Evolutionary conservation across 345 rosid species (phyloP).

Genomic region (Camelina sativa): DNA sequence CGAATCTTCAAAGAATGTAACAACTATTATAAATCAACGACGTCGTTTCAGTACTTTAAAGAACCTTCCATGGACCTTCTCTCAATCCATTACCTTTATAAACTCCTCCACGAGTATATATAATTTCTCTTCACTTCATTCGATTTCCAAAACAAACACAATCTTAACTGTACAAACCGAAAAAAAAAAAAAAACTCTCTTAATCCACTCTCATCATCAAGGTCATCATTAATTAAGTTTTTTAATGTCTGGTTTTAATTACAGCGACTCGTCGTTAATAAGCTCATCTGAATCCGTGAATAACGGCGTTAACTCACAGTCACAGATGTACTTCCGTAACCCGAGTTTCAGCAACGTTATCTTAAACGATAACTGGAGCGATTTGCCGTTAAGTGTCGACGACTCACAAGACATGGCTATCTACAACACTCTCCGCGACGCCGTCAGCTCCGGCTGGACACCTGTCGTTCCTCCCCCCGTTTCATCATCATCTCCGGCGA

Average conservation of each 20-base stretch:
- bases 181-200: background rate
- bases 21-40: background rate
- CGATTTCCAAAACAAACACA: background rate
- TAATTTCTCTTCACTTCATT: slow-evolving; percentile 15
- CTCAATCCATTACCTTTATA: slow-evolving; percentile 35
- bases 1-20: slow-evolving; percentile 35
- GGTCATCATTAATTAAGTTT: too few relatives aligned
- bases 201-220: background rate
- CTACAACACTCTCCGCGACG: slow-evolving; percentile 57
- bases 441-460: slow-evolving; percentile 60
- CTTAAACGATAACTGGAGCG: slow-evolving; percentile 52
- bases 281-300: slow-evolving; percentile 22
- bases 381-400: slow-evolving; percentile 56
- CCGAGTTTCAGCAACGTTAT: slow-evolving; percentile 45
- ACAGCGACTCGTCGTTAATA: slow-evolving; percentile 13
- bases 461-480: slow-evolving; percentile 47
- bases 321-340: slow-evolving; percentile 32
- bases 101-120: too few relatives aligned
- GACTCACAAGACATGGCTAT: slow-evolving; percentile 67
- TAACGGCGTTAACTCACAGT: slow-evolving; percentile 27
- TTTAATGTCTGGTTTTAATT: slow-evolving; percentile 35
- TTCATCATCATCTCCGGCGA: slow-evolving; percentile 4
- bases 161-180: slow-evolving; percentile 16
- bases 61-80: slow-evolving; percentile 41
- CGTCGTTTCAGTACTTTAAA: background rate